phyloP scores from a whole-genome alignment of 768 basidiomycete species.

The Scleroderma citrinum region DNA sequence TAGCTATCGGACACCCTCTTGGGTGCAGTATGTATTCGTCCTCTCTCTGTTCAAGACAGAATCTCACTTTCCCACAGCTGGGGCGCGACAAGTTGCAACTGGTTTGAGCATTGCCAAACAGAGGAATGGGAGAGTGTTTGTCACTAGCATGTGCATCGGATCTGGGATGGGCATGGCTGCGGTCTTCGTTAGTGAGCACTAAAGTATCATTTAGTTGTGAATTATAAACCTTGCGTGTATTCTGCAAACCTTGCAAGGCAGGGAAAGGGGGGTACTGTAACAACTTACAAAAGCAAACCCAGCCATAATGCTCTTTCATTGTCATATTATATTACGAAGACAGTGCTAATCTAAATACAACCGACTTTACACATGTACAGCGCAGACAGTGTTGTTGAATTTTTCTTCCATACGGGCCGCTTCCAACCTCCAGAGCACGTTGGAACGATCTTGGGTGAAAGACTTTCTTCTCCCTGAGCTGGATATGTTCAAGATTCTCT shows the following conservation, averaged over 20 bases:
- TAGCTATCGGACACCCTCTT: constrained; percentile 85
- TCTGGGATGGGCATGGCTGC: constrained; percentile 90
- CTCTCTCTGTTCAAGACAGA: constrained; percentile 1
- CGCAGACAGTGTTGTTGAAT: constrained; percentile 11
- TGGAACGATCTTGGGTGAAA: constrained; percentile 68
- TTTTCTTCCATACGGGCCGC: constrained; percentile 65
- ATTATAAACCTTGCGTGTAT: neutral
- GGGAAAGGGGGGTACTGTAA: too few relatives aligned
- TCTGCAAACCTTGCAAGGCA: too few relatives aligned
- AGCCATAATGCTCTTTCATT: too few relatives aligned
- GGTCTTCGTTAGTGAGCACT: constrained; percentile 82
- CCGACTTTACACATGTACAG: too few relatives aligned
- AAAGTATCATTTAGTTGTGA: constrained; percentile 5
- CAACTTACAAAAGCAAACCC: too few relatives aligned
- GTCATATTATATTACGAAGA: too few relatives aligned
- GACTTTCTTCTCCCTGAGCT: constrained; percentile 51
- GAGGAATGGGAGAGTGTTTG: constrained; percentile 69
- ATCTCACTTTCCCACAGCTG: constrained; percentile 40
- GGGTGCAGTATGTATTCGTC: constrained; percentile 62
- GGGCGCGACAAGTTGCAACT: constrained; percentile 84
- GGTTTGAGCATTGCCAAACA: constrained; percentile 78
- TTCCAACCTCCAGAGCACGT: constrained; percentile 35
- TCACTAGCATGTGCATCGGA: constrained; percentile 90
- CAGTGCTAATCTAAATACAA: neutral
- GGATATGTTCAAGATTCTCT: constrained; percentile 50